Conservation (phyloP, 495 filamentous ascomycete genomes). For the Penicillium samsonianum region DNA sequence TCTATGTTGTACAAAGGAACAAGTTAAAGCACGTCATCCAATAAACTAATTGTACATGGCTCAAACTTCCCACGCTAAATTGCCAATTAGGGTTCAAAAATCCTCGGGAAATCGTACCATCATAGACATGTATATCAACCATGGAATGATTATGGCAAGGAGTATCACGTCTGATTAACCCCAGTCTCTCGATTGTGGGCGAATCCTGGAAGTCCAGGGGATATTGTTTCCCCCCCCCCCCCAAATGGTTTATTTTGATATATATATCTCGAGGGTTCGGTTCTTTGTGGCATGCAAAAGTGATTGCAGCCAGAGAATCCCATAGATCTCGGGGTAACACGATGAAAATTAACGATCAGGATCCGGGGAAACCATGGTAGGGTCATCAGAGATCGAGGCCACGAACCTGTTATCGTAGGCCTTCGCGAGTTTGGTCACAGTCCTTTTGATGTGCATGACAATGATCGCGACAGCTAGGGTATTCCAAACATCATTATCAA, state of each 20-base stretch:
- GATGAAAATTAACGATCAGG: background rate
- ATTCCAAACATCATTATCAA: conserved; percentile 51
- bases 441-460: conserved; percentile 39
- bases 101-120: too few species aligned
- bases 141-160: too few species aligned
- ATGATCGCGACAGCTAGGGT: conserved; percentile 46
- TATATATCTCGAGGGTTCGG: too few species aligned
- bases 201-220: too few species aligned
- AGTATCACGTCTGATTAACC: too few species aligned
- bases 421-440: conserved; percentile 35
- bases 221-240: background rate
- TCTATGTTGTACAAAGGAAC: background rate
- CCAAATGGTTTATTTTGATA: background rate
- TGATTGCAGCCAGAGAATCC: background rate
- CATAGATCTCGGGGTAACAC: background rate
- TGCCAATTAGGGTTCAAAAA: background rate
- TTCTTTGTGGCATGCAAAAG: too few species aligned
- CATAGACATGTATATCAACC: too few species aligned
- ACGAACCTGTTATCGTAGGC: conserved; percentile 2
- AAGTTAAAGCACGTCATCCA: background rate
- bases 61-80: background rate
- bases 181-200: too few species aligned
- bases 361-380: background rate
- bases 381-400: background rate
- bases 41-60: background rate